phyloP scores from a whole-genome alignment of 73 alveolate genomes.

The Blepharisma stoltei region DNA sequence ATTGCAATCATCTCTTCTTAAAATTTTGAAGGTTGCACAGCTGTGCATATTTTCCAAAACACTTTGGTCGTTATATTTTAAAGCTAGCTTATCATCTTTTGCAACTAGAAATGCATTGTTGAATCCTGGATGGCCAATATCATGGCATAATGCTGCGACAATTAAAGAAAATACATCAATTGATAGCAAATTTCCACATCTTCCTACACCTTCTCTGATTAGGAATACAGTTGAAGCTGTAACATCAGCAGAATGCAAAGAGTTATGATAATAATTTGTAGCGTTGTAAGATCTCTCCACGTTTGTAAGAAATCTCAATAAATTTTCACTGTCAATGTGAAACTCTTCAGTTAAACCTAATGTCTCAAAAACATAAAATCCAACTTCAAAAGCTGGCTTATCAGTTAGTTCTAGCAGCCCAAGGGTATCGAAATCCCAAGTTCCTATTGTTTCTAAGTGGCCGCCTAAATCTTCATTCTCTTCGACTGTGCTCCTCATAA shows the following conservation, averaged over 20 bases:
- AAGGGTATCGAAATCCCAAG: conserved; percentile 16
- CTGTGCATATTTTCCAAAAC: conserved; percentile 54
- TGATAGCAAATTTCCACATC: neutral
- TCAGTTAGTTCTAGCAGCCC: neutral
- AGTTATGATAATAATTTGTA: conserved; percentile 24
- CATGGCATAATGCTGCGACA: conserved; percentile 54
- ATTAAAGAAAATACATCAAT: conserved; percentile 38
- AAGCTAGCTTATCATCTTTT: conserved; percentile 42
- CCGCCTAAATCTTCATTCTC: neutral
- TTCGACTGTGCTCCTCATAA: conserved; percentile 12
- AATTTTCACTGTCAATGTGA: neutral
- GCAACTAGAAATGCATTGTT: conserved; percentile 53
- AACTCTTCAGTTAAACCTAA: conserved; percentile 4
- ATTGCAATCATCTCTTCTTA: conserved; percentile 18
- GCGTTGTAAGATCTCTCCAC: conserved; percentile 19
- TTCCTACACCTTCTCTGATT: conserved; percentile 11
- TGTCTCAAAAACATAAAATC: conserved; percentile 2
- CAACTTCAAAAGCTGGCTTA: conserved; percentile 27
- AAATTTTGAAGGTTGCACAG: conserved; percentile 38
- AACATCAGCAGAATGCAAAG: conserved; percentile 30
- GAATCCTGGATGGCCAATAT: conserved; percentile 62
- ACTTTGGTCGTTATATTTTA: conserved; percentile 54
- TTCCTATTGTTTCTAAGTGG: neutral
- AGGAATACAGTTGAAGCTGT: conserved; percentile 20
- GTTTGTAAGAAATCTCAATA: neutral